Evolutionary conservation across 305 asterid genomes (phyloP), one percentile per base, ranked within the genome.

Genomic region (Fraxinus baroniana): DNA sequence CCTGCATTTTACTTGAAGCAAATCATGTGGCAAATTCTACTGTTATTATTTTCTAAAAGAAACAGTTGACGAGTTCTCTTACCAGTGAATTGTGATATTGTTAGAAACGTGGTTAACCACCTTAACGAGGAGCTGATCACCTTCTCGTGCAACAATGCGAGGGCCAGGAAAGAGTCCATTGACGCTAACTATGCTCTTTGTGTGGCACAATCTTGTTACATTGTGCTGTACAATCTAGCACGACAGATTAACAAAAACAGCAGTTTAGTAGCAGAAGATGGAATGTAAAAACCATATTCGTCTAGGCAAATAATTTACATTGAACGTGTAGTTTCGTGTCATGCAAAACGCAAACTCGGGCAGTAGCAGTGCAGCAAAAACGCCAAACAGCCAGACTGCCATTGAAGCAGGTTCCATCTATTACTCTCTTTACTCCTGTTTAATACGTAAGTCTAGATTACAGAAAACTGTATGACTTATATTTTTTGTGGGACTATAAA

Each of bases 161-260:
- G 94, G 95, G 22, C 95, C 94, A 0, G 95, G 95, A 81, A 85
- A 88, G 78, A 64, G 84, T 17, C 94, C 94, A 6, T 92, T 92
- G 0, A 89, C 94, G 13, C 82, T 92, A 12, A 89, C 33, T 35
- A 92, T 77, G 79, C 91, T 90, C 90, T 90, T 90, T 35, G 91
- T 90, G 57, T 73, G 86, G 87, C 95, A 92, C 64, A 92, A 55
- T n/a, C 95, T 84, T 1, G 93, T 92, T 85, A 92, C 87, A 49
- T 90, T 92, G 7, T 82, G 90, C 55, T 83, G 78, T 88, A 86
- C 86, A 83, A 91, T 88, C 95, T 90, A 81, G 79, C 84, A 85
- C 35, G 39, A 74, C 8, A 66, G 9, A 22, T 41, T 13, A 35
- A 32, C 78, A 70, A 81, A 72, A 44, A 37, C 76, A 66, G 7